Evolutionary conservation across 1,284 basidiomycete genomes (phyloP), one percentile per base, ranked within the genome.

Genomic region (Volvariella volvacea): DNA sequence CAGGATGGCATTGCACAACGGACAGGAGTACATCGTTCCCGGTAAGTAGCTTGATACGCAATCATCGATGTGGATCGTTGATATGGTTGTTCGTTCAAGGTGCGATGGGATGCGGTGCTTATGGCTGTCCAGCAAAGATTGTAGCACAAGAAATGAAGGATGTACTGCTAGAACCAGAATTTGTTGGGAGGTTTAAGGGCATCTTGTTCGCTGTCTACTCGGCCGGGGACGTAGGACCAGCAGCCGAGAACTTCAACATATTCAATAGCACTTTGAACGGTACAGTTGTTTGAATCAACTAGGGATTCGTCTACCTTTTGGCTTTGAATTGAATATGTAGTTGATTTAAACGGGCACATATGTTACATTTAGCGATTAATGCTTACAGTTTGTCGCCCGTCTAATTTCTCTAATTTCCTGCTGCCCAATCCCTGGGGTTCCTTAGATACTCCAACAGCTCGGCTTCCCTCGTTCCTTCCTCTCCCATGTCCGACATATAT

Each of bases 401-500:
- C n/a, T n/a, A n/a, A n/a, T n/a, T n/a, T n/a, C n/a, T n/a, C n/a
- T n/a, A n/a, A n/a, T n/a, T n/a, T n/a, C n/a, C 30, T 31, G 30
- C 22, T 3, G 7, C 80, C 92, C 92, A 95, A 6, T 81, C 78
- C 48, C 62, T 71, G 0, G 92, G 83, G 20, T 67, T 74, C 59
- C 73, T 82, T 52, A 94, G 63, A n/a, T 86, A 78, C 48, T 77
- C 69, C 40, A 87, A 52, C 48, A 93, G 57, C 57, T 78, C 74
- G 28, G 74, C 83, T 60, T 95, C 92, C 52, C 82, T 77, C 15
- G 80, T 83, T 1, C 77, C 83, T 50, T 76, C 74, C 12, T 68
- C 67, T 2, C 89, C 91, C 53, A 94, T 59, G 10, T 91, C 85
- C 20, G 77, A 78, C 81, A 87, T 86, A 64, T 96, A 97, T 66